Evolutionary conservation across 148 eudicot genomes (phyloP), one percentile per base, ranked within the genome.

Genomic region (Dysphania ambrosioides): DNA sequence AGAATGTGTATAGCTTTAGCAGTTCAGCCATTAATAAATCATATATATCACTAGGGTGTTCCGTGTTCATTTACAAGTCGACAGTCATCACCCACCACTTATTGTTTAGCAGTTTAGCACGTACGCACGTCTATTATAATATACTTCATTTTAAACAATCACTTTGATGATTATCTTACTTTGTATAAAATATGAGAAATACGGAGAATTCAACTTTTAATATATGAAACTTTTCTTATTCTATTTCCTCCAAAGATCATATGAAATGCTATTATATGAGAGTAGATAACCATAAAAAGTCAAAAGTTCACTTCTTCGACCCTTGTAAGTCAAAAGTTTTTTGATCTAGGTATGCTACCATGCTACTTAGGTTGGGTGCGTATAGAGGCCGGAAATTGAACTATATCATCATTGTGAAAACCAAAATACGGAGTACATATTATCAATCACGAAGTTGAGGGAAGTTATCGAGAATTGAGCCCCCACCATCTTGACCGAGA

Each of bases 241-340:
- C 15, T 16, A 15, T 29, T 15, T 12, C 53, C 53, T 13, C 21
- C 16, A 13, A 47, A 15, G 53, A 47, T 15, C 53, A 12, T 11
- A 16, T 47, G 21, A 15, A 15, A 47, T 16, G 53, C 16, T 47
- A 47, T 47, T 13, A 47, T 18, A 47, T 13, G 0, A 11, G 18
- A 47, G 51, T 47, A 47, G 0, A 11, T 47, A 47, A 2, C 1
- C 53, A 47, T 47, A 16, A 13, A 16, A 56, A 71, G 47, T 55
- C 64, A 27, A 38, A 72, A 35, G 42, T 26, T 41, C 51, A 72
- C 66, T 57, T 72, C 31, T 13, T 35, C 29, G 27, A 24, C 31
- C 12, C 19, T 9, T 23, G 40, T 58, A 72, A 72, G 75, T 72
- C 77, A 74, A 63, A 31, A 32, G 70, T 44, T 24, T 27, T n/a